phyloP scores from a whole-genome alignment of 306 rosid genomes.

The Pyrus bretschneideri region DNA sequence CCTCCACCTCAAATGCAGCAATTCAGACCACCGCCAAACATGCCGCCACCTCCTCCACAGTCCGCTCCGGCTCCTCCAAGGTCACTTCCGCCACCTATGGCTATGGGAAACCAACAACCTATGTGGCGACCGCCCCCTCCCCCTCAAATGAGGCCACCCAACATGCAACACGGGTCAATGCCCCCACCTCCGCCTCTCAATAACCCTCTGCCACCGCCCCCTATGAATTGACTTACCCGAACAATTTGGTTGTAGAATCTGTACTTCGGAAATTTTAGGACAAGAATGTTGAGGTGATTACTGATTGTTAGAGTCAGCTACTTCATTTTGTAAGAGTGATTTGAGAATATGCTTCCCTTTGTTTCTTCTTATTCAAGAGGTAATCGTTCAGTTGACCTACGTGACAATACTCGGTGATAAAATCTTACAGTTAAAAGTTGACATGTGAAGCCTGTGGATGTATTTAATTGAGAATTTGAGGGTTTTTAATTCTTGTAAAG shows the following conservation, averaged over 20 bases:
- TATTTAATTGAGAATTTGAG: too few relatives aligned
- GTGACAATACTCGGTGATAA: too few relatives aligned
- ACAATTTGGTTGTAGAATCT: slow-evolving; percentile 12
- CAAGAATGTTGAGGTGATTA: neutral
- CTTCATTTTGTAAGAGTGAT: neutral
- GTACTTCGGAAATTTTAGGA: slow-evolving; percentile 14
- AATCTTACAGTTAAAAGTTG: too few relatives aligned
- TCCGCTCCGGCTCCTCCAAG: slow-evolving; percentile 48
- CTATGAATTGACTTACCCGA: slow-evolving; percentile 23
- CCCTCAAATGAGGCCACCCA: slow-evolving; percentile 56
- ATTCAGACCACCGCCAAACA: slow-evolving; percentile 63
- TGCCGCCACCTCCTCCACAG: slow-evolving; percentile 82
- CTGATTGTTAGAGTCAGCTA: neutral
- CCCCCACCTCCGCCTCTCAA: slow-evolving; percentile 56
- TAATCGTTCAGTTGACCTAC: too few relatives aligned
- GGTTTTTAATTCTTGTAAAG: too few relatives aligned
- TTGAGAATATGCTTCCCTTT: too few relatives aligned
- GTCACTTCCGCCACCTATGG: slow-evolving; percentile 80
- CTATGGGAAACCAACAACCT: slow-evolving; percentile 69
- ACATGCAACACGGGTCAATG: slow-evolving; percentile 53
- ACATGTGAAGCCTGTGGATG: too few relatives aligned
- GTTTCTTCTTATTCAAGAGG: too few relatives aligned
- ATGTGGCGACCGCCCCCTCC: slow-evolving; percentile 83
- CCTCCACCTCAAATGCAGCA: slow-evolving; percentile 78
- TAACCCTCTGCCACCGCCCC: slow-evolving; percentile 33